These are phyloP conservation scores for Arthroderma sp. DNA, from an alignment of 2,329 filamentous ascomycete species.

Conservation along the genomic window DNA sequence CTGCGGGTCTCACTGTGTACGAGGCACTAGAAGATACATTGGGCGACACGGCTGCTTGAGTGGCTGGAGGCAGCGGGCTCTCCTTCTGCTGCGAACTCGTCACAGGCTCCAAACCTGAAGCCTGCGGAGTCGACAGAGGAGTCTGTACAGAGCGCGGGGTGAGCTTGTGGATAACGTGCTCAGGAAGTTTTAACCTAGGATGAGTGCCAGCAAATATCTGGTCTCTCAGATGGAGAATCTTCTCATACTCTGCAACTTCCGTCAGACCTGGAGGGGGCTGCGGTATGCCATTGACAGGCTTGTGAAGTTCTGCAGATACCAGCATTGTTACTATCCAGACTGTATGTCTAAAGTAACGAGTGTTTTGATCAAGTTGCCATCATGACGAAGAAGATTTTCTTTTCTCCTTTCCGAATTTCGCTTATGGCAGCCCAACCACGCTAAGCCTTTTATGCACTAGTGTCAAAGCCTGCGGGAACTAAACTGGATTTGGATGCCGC, in stretches of 20 bases:
- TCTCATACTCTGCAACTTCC: slow-evolving; percentile 59
- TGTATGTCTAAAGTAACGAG: too few relatives aligned
- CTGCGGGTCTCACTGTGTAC: slow-evolving; percentile 13
- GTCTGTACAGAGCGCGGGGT: slow-evolving; percentile 22
- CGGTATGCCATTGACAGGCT: slow-evolving; percentile 17
- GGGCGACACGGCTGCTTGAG: slow-evolving; percentile 9
- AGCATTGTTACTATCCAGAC: slow-evolving; percentile 12
- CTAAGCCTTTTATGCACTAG: not conserved
- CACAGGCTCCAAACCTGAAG: slow-evolving; percentile 1
- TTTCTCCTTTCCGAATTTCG: not conserved
- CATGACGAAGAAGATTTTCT: slow-evolving; percentile 7
- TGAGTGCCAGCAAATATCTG: slow-evolving; percentile 61
- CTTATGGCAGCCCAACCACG: not conserved
- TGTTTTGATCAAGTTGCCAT: too few relatives aligned
- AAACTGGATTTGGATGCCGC: too few relatives aligned
- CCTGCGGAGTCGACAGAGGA: slow-evolving; percentile 17
- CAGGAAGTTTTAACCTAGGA: slow-evolving; percentile 45
- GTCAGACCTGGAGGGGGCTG: slow-evolving; percentile 29
- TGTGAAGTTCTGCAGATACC: slow-evolving; percentile 2
- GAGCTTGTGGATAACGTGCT: slow-evolving; percentile 36
- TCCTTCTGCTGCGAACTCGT: not conserved
- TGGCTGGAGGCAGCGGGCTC: not conserved
- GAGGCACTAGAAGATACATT: slow-evolving; percentile 11
- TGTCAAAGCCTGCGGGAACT: too few relatives aligned
- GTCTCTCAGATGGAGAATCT: slow-evolving; percentile 69